Conservation (phyloP, 805 yeast species). For the Maudiozyma bulderi region DNA sequence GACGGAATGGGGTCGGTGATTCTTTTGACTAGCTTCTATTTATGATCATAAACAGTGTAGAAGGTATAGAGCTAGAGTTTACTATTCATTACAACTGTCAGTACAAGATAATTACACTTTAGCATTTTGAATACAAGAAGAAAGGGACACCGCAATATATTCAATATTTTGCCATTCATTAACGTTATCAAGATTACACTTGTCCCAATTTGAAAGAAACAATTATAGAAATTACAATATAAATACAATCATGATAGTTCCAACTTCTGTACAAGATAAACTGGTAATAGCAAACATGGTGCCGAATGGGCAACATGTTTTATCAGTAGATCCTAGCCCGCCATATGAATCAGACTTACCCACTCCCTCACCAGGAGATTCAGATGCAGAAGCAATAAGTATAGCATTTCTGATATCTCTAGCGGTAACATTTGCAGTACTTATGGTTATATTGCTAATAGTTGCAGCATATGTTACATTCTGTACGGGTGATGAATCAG, state of each 20-base stretch:
- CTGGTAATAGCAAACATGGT: not conserved
- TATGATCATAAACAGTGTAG: too few species aligned
- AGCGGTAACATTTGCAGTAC: constrained; percentile 27
- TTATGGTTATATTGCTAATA: constrained; percentile 25
- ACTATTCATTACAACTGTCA: too few species aligned
- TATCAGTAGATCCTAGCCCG: not conserved
- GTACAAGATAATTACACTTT: too few species aligned
- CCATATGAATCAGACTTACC: not conserved
- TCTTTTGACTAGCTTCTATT: too few species aligned
- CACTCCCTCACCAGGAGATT: constrained; percentile 16
- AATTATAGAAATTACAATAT: too few species aligned
- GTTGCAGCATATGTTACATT: constrained; percentile 28
- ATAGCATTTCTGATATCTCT: constrained; percentile 27
- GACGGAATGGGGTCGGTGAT: too few species aligned
- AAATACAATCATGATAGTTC: not conserved
- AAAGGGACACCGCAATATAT: too few species aligned
- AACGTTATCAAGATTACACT: too few species aligned
- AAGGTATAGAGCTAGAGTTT: too few species aligned
- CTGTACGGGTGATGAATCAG: constrained; percentile 26
- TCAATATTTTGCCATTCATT: too few species aligned
- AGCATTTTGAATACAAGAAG: too few species aligned
- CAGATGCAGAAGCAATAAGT: constrained; percentile 25
- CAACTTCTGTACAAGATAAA: not conserved
- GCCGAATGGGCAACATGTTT: not conserved
- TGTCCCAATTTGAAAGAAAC: too few species aligned